Evolutionary conservation across 345 rosid species (phyloP), one percentile per base, ranked within the genome.

Genomic region (Syzygium grande): DNA sequence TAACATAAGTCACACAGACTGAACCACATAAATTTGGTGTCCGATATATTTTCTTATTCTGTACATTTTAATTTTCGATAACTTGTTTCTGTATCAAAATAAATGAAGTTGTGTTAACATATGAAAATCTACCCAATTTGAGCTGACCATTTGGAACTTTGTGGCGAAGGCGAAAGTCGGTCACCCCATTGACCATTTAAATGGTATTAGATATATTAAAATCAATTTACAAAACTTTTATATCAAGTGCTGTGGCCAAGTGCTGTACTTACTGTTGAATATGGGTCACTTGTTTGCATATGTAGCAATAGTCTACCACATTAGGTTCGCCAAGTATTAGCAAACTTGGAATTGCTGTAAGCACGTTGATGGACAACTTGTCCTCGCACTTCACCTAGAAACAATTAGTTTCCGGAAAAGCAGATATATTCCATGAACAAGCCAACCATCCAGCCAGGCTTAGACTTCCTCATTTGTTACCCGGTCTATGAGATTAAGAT

Each of bases 231-330:
- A 52, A 15, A 52, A 52, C 54, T 15, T 52, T 14, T 52, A 14
- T 52, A 14, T 12, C 0, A 27, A 27, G 30, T 27, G 5, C 14
- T 27, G 68, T 0, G 68, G 68, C 17, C 0, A 61, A 0, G 9
- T 61, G 34, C 29, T 1, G 13, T 5, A 27, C 30, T 61, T 4
- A 61, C 14, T n/a, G 19, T n/a, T 61, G 34, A n/a, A n/a, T 14
- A 61, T 59, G 14, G 12, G 11, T 51, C 16, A 61, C 34, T n/a
- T 2, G 5, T 30, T 14, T 61, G 73, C 73, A n/a, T 61, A 6
- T 13, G 73, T 61, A n/a, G 10, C 14, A 13, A 61, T 1, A n/a
- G 38, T 61, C 73, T 13, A 14, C 9, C 73, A 13, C 34, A 61
- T 61, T n/a, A n/a, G 30, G n/a, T 61, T 16, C 73, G 15, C 38